phyloP scores from a whole-genome alignment of 179 eudicot genomes.

The Spinacia oleracea region DNA sequence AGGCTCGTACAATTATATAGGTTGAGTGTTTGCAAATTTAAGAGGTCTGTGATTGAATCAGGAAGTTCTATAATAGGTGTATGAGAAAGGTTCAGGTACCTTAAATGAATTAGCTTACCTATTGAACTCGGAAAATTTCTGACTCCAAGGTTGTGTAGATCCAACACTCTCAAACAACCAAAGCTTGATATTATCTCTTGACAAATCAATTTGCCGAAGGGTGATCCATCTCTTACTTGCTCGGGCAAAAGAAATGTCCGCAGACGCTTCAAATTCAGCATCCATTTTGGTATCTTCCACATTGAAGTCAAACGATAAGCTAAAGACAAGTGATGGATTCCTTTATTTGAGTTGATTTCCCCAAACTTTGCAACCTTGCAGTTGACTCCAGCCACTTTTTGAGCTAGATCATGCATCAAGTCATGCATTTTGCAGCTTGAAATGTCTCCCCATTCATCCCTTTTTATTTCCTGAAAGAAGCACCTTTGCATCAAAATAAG shows the following conservation, averaged over 20 bases:
- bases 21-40: slow-evolving; percentile 16
- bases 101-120: not conserved
- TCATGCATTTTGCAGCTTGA: slow-evolving; percentile 14
- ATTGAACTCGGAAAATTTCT: not conserved
- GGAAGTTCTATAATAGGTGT: slow-evolving; percentile 10
- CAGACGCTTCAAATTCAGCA: not conserved
- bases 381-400: slow-evolving; percentile 9
- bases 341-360: not conserved
- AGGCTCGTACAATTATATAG: not conserved
- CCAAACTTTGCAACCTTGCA: not conserved
- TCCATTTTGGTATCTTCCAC: not conserved
- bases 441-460: slow-evolving; percentile 4
- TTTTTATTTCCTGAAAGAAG: too few relatives aligned
- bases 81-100: not conserved
- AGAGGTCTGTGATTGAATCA: not conserved
- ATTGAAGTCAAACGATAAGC: not conserved
- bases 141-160: not conserved
- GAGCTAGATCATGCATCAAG: slow-evolving; percentile 19
- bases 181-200: not conserved
- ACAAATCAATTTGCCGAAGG: not conserved
- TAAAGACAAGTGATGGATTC: not conserved
- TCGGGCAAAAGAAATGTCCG: not conserved
- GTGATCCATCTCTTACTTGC: not conserved
- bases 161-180: slow-evolving; percentile 9
- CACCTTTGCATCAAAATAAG: slow-evolving; percentile 7